phyloP scores from a whole-genome alignment of 257 asterid species.

The Solanum bukasovii region DNA sequence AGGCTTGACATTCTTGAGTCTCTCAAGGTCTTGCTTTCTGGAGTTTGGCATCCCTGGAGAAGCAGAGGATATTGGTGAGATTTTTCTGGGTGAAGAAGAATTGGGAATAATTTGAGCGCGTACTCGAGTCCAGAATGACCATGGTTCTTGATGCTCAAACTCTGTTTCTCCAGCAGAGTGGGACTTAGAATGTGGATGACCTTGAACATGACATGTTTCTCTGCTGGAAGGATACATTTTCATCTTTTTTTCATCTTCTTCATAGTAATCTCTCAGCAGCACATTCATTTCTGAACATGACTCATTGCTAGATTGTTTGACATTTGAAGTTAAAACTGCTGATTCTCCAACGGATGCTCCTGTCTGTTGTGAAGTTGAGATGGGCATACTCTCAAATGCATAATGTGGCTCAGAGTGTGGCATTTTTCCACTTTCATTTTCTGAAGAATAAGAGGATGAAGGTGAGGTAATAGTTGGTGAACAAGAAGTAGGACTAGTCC shows the following conservation, averaged over 20 bases:
- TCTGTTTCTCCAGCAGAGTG: constrained; percentile 53
- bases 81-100: neutral
- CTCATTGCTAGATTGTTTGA: neutral
- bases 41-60: constrained; percentile 23
- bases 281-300: neutral
- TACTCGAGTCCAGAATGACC: constrained; percentile 11
- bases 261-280: neutral
- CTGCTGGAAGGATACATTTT: constrained; percentile 4
- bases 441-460: neutral
- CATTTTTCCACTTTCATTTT: neutral
- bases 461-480: neutral
- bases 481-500: neutral
- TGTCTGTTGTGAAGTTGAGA: neutral
- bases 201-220: constrained; percentile 8
- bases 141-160: constrained; percentile 29
- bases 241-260: neutral
- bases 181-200: constrained; percentile 30
- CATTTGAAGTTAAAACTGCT: neutral
- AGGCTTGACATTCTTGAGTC: constrained; percentile 6
- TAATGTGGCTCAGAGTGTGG: neutral
- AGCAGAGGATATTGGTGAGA: constrained; percentile 5
- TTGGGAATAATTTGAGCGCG: constrained; percentile 4
- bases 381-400: neutral
- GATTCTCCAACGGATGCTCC: neutral
- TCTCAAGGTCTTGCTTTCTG: constrained; percentile 13